These are phyloP conservation scores for Entomortierella parvispora DNA, from an alignment of 192 early-diverging fungal species.

Conservation along the genomic window DNA sequence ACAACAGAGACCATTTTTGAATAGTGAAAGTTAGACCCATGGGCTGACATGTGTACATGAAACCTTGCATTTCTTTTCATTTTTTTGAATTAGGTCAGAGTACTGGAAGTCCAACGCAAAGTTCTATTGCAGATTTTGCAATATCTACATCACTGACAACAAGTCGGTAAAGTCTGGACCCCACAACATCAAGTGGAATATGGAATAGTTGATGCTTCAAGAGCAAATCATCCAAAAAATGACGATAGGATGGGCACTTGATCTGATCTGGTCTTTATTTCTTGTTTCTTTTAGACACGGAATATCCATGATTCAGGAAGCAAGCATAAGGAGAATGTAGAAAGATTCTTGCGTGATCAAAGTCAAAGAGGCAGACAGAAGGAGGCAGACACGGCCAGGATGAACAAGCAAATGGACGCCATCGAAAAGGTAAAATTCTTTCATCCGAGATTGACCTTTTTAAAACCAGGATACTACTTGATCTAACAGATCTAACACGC, in stretches of 20 bases:
- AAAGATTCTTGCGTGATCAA: slow-evolving; percentile 73
- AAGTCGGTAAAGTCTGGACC: slow-evolving; percentile 80
- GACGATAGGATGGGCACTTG: too few relatives aligned
- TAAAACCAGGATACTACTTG: neutral
- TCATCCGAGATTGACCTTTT: neutral
- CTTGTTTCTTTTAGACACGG: slow-evolving; percentile 17
- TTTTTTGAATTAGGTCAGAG: slow-evolving; percentile 63
- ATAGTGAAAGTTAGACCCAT: too few relatives aligned
- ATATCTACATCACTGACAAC: slow-evolving; percentile 85
- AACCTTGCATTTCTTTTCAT: too few relatives aligned
- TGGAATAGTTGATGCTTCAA: neutral
- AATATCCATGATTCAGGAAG: slow-evolving; percentile 79
- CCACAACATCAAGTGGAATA: too few relatives aligned
- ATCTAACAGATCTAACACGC: neutral
- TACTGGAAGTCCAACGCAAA: slow-evolving; percentile 81
- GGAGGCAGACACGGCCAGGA: slow-evolving; percentile 47
- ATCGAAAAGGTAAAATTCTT: slow-evolving; percentile 64
- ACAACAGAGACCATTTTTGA: too few relatives aligned
- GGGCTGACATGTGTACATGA: too few relatives aligned
- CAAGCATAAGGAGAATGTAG: slow-evolving; percentile 88
- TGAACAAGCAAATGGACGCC: slow-evolving; percentile 69
- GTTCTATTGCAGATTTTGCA: slow-evolving; percentile 88
- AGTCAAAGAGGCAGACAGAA: slow-evolving; percentile 61
- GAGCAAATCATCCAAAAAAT: neutral
- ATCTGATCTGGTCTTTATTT: too few relatives aligned